These are phyloP conservation scores for Kluyveromyces nonfermentans DNA, from an alignment of 805 yeast species.

Conservation along the genomic window DNA sequence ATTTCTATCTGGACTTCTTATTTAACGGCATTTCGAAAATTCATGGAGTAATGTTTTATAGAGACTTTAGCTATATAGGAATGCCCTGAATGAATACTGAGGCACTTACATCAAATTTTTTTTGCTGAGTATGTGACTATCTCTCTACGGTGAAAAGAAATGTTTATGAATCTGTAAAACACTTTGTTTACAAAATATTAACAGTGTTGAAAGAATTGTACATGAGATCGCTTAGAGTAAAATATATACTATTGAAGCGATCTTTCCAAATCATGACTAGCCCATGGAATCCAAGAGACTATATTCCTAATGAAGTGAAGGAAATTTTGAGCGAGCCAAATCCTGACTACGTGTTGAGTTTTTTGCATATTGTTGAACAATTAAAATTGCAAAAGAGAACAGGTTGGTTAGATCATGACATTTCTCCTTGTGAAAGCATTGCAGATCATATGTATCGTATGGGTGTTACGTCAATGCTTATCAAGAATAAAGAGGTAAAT, in stretches of 20 bases:
- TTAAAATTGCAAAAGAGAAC: slow-evolving; percentile 79
- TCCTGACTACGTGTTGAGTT: slow-evolving; percentile 44
- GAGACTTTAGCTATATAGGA: no score
- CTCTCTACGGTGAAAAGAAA: not conserved
- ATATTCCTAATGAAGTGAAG: slow-evolving; percentile 33
- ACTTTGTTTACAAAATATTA: not conserved
- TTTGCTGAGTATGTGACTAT: not conserved
- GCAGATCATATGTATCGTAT: slow-evolving; percentile 96
- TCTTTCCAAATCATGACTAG: slow-evolving; percentile 10
- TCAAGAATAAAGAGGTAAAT: slow-evolving; percentile 44
- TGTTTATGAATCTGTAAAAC: not conserved
- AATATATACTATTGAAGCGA: not conserved
- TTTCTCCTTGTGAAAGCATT: slow-evolving; percentile 46
- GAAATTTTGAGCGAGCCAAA: slow-evolving; percentile 21
- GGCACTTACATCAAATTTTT: no score
- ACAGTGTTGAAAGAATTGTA: not conserved
- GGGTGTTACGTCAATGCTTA: slow-evolving; percentile 71
- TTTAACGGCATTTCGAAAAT: not conserved
- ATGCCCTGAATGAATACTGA: not conserved
- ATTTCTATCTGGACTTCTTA: not conserved
- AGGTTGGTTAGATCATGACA: slow-evolving; percentile 77
- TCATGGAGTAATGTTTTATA: no score
- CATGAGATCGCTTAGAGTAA: slow-evolving; percentile 1
- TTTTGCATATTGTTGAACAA: slow-evolving; percentile 56
- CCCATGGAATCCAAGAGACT: slow-evolving; percentile 39